Percentiles rank a stretch among this genome's conserved stretches.
Evolutionary conservation across 306 rosid species (phyloP).

Genomic region (Arachis hypogaea): DNA sequence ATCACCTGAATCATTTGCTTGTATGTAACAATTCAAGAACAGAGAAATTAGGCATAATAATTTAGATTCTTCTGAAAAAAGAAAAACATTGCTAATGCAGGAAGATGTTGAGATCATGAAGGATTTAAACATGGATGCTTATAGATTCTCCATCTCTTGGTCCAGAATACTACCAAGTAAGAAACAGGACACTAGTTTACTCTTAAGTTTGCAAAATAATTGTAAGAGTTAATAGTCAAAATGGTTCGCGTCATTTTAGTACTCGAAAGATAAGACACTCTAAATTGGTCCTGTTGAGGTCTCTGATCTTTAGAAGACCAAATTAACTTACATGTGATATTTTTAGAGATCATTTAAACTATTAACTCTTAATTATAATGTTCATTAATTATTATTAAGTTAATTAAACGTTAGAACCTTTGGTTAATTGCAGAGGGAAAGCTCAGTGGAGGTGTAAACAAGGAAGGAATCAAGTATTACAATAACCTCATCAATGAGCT

Average conservation of each 20-base stretch:
- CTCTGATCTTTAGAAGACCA: no score
- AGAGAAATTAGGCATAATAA: not conserved
- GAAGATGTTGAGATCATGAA: conserved; percentile 75
- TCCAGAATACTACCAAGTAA: conserved; percentile 66
- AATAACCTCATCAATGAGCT: conserved; percentile 61
- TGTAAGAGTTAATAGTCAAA: no score
- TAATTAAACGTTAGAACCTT: not conserved
- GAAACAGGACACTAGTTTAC: not conserved
- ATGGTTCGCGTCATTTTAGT: no score
- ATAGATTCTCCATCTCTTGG: conserved; percentile 76
- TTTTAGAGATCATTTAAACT: no score
- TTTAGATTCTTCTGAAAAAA: conserved; percentile 1
- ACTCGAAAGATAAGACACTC: no score
- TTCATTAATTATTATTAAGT: not conserved
- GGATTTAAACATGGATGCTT: conserved; percentile 60
- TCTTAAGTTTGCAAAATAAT: not conserved
- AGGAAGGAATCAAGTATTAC: conserved; percentile 55
- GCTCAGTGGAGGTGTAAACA: conserved; percentile 55
- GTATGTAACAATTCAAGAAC: not conserved
- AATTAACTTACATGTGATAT: no score
- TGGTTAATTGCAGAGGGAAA: conserved; percentile 50
- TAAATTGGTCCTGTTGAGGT: no score
- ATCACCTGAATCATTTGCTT: no score
- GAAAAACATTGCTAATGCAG: conserved; percentile 31
- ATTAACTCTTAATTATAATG: no score